phyloP scores from a whole-genome alignment of 305 asterid genomes.

The Ilex paraguariensis region DNA sequence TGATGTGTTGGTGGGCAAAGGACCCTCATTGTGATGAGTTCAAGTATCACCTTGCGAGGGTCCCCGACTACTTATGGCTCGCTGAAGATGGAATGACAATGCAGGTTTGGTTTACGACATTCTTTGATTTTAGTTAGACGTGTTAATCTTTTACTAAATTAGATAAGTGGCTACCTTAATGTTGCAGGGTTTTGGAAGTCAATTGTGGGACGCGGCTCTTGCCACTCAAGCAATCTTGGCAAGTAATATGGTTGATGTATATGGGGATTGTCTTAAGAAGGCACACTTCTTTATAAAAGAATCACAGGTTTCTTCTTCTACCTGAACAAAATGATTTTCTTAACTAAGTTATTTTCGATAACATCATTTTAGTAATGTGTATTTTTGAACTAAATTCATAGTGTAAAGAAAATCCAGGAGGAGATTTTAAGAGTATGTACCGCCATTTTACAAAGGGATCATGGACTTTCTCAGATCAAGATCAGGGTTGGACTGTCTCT shows the following conservation, averaged over 20 bases:
- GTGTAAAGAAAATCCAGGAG: conserved; percentile 58
- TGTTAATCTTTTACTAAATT: background rate
- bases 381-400: conserved; percentile 11
- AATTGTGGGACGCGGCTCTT: conserved; percentile 58
- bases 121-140: background rate
- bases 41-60: conserved; percentile 67
- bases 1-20: conserved; percentile 95
- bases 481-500: conserved; percentile 87
- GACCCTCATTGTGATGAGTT: conserved; percentile 65
- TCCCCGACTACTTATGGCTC: conserved; percentile 75
- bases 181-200: conserved; percentile 66
- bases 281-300: conserved; percentile 67
- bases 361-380: background rate
- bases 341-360: background rate
- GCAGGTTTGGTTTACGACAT: conserved; percentile 33
- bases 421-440: conserved; percentile 60
- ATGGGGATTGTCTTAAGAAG: conserved; percentile 63
- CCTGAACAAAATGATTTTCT: no score
- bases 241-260: conserved; percentile 71
- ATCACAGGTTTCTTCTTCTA: conserved; percentile 42
- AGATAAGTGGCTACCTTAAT: background rate
- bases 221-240: conserved; percentile 69
- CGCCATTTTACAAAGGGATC: conserved; percentile 85
- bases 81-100: conserved; percentile 93
- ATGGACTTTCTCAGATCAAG: conserved; percentile 93